phyloP scores from a whole-genome alignment of 202 grass and related monocot genomes.

The Musa balbisiana region DNA sequence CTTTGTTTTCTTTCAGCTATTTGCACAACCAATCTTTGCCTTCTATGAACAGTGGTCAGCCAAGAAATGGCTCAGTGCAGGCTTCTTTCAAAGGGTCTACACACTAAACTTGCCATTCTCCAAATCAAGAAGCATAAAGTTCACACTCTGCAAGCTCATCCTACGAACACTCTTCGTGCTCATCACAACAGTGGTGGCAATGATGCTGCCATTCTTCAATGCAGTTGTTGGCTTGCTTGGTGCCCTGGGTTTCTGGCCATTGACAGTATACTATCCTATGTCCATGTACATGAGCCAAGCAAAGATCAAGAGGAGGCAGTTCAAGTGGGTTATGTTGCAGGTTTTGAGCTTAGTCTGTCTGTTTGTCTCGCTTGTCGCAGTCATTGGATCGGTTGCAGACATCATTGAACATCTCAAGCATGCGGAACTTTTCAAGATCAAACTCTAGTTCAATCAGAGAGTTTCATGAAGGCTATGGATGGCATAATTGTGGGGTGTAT shows the following conservation, averaged over 20 bases:
- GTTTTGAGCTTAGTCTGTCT: constrained; percentile 6
- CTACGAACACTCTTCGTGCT: constrained; percentile 6
- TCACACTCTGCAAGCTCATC: constrained; percentile 15
- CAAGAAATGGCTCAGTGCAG: not conserved
- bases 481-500: not conserved
- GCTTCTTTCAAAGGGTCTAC: constrained; percentile 11
- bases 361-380: not conserved
- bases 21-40: constrained; percentile 15
- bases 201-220: constrained; percentile 27
- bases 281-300: constrained; percentile 12
- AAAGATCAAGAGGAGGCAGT: constrained; percentile 13
- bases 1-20: constrained; percentile 10
- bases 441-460: not conserved
- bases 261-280: constrained; percentile 21
- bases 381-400: constrained; percentile 15
- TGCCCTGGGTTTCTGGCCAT: constrained; percentile 12
- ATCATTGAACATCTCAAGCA: constrained; percentile 10
- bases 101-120: not conserved
- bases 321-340: constrained; percentile 8
- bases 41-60: constrained; percentile 12
- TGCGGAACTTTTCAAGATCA: constrained; percentile 8
- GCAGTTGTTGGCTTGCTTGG: constrained; percentile 6
- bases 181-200: not conserved
- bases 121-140: not conserved
- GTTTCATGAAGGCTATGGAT: not conserved